Evolutionary conservation across 495 filamentous ascomycete species (phyloP).

Genomic region (Trichoderma asperelloides): DNA sequence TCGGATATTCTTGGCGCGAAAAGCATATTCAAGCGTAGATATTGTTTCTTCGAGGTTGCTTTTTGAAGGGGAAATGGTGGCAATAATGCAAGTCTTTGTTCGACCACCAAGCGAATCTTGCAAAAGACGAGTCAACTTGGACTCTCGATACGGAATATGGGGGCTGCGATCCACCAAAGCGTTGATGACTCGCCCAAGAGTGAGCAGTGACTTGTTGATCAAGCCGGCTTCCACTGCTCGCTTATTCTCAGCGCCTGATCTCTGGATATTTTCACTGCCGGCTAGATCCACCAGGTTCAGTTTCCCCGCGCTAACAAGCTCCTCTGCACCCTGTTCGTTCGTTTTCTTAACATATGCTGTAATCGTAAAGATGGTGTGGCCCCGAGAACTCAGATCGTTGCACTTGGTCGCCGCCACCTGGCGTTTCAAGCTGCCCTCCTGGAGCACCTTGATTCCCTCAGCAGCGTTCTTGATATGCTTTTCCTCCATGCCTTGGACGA

Average conservation of each 20-base stretch:
- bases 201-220: conserved; percentile 96
- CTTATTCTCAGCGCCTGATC: conserved; percentile 96
- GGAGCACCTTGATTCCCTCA: conserved; percentile 81
- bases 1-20: conserved; percentile 93
- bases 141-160: conserved; percentile 95
- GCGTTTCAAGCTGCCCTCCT: conserved; percentile 80
- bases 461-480: conserved; percentile 76
- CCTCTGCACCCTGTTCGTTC: conserved; percentile 62
- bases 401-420: conserved; percentile 98
- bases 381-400: conserved; percentile 92
- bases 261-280: conserved; percentile 93
- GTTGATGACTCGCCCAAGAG: conserved; percentile 93
- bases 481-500: conserved; percentile 98
- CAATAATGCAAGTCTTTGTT: conserved; percentile 98
- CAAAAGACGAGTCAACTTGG: conserved; percentile 86
- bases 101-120: conserved; percentile 94
- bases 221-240: conserved; percentile 89
- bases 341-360: conserved; percentile 78
- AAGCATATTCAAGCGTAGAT: conserved; percentile 93
- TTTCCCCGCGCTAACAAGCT: conserved; percentile 88
- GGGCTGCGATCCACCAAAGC: conserved; percentile 83
- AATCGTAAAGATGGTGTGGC: conserved; percentile 93
- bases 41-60: conserved; percentile 97
- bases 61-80: conserved; percentile 87
- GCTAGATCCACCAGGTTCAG: conserved; percentile 94